phyloP scores from a whole-genome alignment of 306 rosid species.

The Alnus glutinosa region DNA sequence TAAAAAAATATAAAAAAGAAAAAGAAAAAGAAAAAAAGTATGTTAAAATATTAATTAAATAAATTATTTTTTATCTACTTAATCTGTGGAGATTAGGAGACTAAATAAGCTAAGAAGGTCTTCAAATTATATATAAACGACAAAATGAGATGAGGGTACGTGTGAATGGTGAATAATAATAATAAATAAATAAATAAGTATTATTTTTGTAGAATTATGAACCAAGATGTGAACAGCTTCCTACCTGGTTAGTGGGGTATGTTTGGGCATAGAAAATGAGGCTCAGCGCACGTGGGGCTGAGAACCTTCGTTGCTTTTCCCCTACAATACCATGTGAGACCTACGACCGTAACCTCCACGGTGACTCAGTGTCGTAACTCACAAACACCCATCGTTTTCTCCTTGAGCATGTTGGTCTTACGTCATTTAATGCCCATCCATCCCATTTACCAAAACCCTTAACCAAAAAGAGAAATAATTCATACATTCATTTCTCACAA shows the following conservation, averaged over 20 bases:
- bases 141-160: too few relatives aligned
- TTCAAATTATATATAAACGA: neutral
- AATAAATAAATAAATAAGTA: too few relatives aligned
- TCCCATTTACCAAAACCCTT: neutral
- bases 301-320: conserved; percentile 31
- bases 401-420: conserved; percentile 54
- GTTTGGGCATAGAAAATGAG: conserved; percentile 2
- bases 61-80: too few relatives aligned
- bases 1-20: too few relatives aligned
- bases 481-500: too few relatives aligned
- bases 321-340: conserved; percentile 51
- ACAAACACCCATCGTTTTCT: conserved; percentile 45
- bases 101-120: too few relatives aligned
- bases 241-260: neutral
- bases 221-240: neutral
- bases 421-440: conserved; percentile 27
- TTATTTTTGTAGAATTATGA: neutral
- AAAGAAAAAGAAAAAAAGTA: too few relatives aligned
- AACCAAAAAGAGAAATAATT: too few relatives aligned
- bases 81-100: too few relatives aligned
- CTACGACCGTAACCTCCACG: conserved; percentile 21
- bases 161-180: neutral
- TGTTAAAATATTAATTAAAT: too few relatives aligned
- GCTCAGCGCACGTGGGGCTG: conserved; percentile 45
- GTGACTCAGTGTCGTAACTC: conserved; percentile 34